phyloP scores from a whole-genome alignment of 1,284 basidiomycete species.

The Rugiboletus extremiorientalis region DNA sequence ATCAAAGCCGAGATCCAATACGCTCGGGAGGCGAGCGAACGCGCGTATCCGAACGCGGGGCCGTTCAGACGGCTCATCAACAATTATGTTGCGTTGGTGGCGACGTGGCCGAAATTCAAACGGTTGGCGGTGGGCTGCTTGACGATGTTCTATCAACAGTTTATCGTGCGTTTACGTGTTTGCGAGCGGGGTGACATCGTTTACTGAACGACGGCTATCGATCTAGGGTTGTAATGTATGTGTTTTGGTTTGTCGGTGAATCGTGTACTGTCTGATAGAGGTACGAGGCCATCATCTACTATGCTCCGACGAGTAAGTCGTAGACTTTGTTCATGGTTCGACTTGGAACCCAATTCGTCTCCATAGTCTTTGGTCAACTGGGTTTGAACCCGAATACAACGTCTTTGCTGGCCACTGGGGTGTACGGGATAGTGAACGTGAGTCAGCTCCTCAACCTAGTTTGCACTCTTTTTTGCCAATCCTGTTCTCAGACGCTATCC shows the following conservation, averaged over 20 bases:
- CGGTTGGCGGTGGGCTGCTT: constrained; percentile 32
- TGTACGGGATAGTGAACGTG: constrained; percentile 35
- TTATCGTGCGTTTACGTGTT: constrained; percentile 26
- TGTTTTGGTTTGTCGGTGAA: background rate
- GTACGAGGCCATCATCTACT: constrained; percentile 34
- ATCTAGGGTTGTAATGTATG: constrained; percentile 32
- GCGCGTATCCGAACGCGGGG: constrained; percentile 24
- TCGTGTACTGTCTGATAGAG: constrained; percentile 9
- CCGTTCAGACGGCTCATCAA: constrained; percentile 16
- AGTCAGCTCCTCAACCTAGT: background rate
- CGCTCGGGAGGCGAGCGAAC: constrained; percentile 21
- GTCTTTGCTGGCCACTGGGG: constrained; percentile 33
- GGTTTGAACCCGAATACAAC: constrained; percentile 35
- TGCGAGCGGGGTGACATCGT: background rate
- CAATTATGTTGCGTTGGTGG: constrained; percentile 27
- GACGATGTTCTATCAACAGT: constrained; percentile 37
- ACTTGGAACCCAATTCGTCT: background rate
- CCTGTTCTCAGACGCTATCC: constrained; percentile 19
- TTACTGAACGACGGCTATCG: background rate
- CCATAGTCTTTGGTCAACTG: constrained; percentile 34
- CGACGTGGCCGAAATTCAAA: constrained; percentile 36
- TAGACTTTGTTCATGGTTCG: background rate
- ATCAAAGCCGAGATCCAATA: constrained; percentile 35
- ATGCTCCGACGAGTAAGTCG: constrained; percentile 34
- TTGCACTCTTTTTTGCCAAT: background rate